Base-by-base conservation (phyloP, 192 early-diverging fungal genomes). In the Haplosporangium gracile region DNA sequence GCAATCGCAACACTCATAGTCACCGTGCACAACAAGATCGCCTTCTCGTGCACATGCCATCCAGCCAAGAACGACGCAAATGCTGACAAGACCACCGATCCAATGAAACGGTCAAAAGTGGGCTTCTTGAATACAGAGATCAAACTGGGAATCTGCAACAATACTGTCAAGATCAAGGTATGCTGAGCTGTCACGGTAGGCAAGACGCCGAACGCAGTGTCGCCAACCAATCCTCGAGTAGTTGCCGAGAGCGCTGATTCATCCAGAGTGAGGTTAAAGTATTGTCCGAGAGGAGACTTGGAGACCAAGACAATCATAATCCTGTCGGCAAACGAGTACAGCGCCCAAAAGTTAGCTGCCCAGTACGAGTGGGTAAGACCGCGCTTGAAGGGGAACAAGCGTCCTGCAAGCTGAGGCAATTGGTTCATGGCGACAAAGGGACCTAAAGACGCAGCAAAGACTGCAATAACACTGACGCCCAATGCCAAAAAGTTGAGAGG, bases 21-120 rank as follows among this genome's bases (percentile, higher is more conserved):
- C 29, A 86, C 79, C 11, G 84, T 86, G 36, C 97, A 91, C 76
- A 98, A 76, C 76, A 99, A 89, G 20, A 98, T 93, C 0, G 98
- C 98, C 87, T 99, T 99, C 78, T 99, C 98, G 77, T 99, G 98
- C 24, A 99, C 98, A 89, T 99, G 98, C 97, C 97, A 99, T 47
- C 97, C 97, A 88, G 98, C 98, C 80, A 98, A 81, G 85, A 95
- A 99, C 34, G 97, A 97, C 9, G 95, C 92, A 72, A 95, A 97
- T 4, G 93, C 96, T 73, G 95, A 97, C 29, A 97, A 89, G 8
- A 96, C 93, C 16, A 98, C 81, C 0, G 92, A 91, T 70, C 94
- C 89, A 34, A 98, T 45, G 72, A 99, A 97, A 38, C 88, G 89
- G 60, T 87, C 79, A 69, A 97, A 89, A 10, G 92, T 78, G 5